Evolutionary conservation across 1,284 basidiomycete species (phyloP).

Genomic region (Waitea zeae): DNA sequence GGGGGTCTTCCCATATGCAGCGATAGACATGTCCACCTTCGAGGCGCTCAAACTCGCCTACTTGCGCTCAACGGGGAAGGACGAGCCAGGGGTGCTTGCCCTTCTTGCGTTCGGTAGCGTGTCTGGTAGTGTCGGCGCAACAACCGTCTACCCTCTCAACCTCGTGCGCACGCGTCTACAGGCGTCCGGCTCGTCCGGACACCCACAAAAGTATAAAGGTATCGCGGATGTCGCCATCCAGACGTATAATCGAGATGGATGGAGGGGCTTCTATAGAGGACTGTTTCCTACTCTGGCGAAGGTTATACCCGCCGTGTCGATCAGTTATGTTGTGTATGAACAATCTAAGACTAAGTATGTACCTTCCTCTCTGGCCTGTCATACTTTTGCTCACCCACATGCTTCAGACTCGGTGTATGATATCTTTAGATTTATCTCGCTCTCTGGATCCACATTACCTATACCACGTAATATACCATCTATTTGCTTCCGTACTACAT

Average conservation of each 20-base stretch:
- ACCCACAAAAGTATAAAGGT: slow-evolving; percentile 79
- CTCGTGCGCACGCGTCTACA: slow-evolving; percentile 89
- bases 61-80: slow-evolving; percentile 58
- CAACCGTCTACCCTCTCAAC: slow-evolving; percentile 85
- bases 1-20: slow-evolving; percentile 85
- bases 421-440: no score
- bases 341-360: slow-evolving; percentile 60
- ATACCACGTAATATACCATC: no score
- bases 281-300: slow-evolving; percentile 84
- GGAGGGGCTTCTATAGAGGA: slow-evolving; percentile 92
- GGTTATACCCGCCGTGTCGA: slow-evolving; percentile 33
- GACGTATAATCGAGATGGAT: slow-evolving; percentile 79
- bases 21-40: slow-evolving; percentile 92
- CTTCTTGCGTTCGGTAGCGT: slow-evolving; percentile 77
- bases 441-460: no score
- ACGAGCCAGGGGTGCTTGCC: slow-evolving; percentile 74
- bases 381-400: no score
- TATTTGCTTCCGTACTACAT: no score
- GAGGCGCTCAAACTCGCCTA: slow-evolving; percentile 82
- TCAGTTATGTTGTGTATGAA: slow-evolving; percentile 86
- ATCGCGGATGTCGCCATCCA: slow-evolving; percentile 73
- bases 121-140: slow-evolving; percentile 84
- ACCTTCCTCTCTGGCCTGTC: no score
- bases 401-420: no score
- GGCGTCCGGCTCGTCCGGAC: slow-evolving; percentile 87